These are phyloP conservation scores for Datura wrightii DNA, from an alignment of 257 asterid species.

Conservation along the genomic window DNA sequence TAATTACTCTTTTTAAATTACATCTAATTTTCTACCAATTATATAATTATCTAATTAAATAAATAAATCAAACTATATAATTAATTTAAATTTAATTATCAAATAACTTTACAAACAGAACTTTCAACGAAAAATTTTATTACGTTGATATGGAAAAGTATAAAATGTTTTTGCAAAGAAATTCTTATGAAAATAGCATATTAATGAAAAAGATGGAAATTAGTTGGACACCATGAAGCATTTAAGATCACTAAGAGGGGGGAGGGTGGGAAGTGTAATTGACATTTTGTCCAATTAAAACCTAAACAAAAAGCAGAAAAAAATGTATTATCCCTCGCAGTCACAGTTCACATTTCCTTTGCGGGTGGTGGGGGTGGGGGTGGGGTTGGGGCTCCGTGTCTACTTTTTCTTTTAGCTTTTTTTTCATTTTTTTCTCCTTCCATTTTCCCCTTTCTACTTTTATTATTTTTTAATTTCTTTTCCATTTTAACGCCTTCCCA, in stretches of 20 bases:
- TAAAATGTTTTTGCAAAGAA: not conserved
- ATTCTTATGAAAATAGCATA: not conserved
- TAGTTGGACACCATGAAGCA: not conserved
- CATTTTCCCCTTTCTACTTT: not conserved
- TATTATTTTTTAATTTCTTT: not conserved
- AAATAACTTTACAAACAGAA: too few relatives aligned
- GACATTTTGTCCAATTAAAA: conserved; percentile 10
- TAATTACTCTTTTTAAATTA: too few relatives aligned
- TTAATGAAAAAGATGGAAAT: not conserved
- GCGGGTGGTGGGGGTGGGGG: too few relatives aligned
- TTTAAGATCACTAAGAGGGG: not conserved
- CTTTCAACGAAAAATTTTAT: too few relatives aligned
- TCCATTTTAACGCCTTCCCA: not conserved
- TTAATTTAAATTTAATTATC: too few relatives aligned
- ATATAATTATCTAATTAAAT: too few relatives aligned
- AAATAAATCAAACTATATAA: too few relatives aligned
- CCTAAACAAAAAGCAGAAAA: not conserved
- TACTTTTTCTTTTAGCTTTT: conserved; percentile 5
- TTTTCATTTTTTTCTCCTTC: not conserved
- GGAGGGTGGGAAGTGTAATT: not conserved
- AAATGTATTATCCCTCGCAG: not conserved
- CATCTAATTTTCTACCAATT: too few relatives aligned
- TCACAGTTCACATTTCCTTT: conserved; percentile 4
- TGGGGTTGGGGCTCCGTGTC: not conserved
- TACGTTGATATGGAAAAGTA: too few relatives aligned